Evolutionary conservation across 2,329 filamentous ascomycete species (phyloP).

Genomic region (Lizonia empirigonia): DNA sequence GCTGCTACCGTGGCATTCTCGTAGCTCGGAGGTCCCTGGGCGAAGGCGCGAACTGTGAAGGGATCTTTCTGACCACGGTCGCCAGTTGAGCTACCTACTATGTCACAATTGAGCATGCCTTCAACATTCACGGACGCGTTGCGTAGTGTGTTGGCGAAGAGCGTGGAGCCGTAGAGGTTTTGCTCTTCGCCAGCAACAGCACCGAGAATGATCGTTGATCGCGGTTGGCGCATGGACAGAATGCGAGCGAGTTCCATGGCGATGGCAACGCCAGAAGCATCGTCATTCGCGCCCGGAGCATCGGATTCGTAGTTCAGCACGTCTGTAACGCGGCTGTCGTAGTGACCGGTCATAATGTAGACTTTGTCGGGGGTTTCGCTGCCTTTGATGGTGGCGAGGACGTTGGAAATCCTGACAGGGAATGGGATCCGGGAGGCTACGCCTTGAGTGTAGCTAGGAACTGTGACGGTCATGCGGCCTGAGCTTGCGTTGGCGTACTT

Average conservation of each 20-base stretch:
- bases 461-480: conserved; percentile 58
- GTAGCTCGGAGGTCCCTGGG: conserved; percentile 55
- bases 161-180: conserved; percentile 58
- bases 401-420: conserved; percentile 60
- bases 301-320: conserved; percentile 58
- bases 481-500: conserved; percentile 55
- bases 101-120: conserved; percentile 64
- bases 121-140: conserved; percentile 61
- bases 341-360: conserved; percentile 63
- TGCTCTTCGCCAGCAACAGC: conserved; percentile 66
- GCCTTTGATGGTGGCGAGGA: conserved; percentile 56
- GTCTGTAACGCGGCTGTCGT: conserved; percentile 60
- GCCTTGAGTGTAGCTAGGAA: conserved; percentile 59
- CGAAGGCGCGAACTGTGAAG: conserved; percentile 62
- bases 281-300: conserved; percentile 64
- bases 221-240: conserved; percentile 55
- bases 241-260: conserved; percentile 62
- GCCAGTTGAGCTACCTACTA: conserved; percentile 59
- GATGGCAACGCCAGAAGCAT: conserved; percentile 61
- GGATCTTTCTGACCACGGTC: conserved; percentile 55
- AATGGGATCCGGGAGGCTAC: conserved; percentile 56
- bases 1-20: conserved; percentile 50
- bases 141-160: conserved; percentile 59
- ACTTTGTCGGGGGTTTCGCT: conserved; percentile 55
- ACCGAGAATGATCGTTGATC: conserved; percentile 61